phyloP scores from a whole-genome alignment of 108 stramenopile genomes.

The Schizochytrium sp. region DNA sequence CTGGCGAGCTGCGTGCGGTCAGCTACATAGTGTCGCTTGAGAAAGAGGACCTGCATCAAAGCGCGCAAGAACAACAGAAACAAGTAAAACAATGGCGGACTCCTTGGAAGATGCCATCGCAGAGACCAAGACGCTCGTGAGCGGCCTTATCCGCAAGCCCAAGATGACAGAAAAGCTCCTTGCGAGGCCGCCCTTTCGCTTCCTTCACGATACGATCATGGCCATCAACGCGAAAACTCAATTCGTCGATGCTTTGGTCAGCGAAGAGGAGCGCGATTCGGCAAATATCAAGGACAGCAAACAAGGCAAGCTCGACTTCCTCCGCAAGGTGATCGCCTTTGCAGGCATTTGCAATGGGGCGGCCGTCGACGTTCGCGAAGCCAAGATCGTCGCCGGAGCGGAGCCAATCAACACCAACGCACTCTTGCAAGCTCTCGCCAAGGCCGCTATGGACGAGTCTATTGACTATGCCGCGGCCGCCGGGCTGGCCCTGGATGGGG shows the following conservation, averaged over 20 bases:
- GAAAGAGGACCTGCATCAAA: not conserved
- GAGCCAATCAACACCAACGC: constrained; percentile 25
- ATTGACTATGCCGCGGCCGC: not conserved
- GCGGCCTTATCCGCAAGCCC: not conserved
- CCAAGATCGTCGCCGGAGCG: constrained; percentile 25
- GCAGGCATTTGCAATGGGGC: constrained; percentile 22
- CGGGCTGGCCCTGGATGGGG: not conserved
- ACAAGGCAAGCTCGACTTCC: constrained; percentile 19
- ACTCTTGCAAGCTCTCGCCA: not conserved
- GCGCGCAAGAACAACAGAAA: not conserved
- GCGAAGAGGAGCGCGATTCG: constrained; percentile 14
- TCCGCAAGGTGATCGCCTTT: constrained; percentile 19
- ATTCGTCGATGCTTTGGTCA: constrained; percentile 19
- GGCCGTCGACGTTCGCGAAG: constrained; percentile 1
- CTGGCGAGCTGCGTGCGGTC: too few species aligned
- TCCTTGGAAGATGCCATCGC: not conserved
- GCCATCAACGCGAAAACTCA: constrained; percentile 17
- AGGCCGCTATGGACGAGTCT: not conserved
- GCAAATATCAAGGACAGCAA: constrained; percentile 21
- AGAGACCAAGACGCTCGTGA: not conserved
- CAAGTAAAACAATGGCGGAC: not conserved
- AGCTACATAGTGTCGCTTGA: not conserved
- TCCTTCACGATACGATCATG: constrained; percentile 23
- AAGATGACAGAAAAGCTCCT: constrained; percentile 21
- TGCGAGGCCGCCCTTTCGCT: constrained; percentile 20